A percentile compares a stretch with the other conserved stretches of the same genome.
These are phyloP conservation scores for Scheffersomyces lignosus DNA, from an alignment of 805 yeast species.

Conservation along the genomic window DNA sequence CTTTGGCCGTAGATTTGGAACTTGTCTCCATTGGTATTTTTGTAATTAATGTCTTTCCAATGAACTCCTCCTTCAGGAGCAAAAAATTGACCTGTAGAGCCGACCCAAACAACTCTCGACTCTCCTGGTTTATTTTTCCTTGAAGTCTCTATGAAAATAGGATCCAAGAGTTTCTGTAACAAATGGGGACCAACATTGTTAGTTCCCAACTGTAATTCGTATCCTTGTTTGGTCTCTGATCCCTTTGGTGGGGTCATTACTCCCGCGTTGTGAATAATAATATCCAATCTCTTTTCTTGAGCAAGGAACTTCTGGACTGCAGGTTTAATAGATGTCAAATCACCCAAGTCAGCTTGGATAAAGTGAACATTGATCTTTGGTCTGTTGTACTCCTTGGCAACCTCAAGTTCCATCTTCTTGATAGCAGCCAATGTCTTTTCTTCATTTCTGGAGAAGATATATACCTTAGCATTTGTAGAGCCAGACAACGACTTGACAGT, in stretches of 20 bases:
- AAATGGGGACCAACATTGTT: slow-evolving; percentile 48
- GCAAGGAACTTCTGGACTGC: slow-evolving; percentile 27
- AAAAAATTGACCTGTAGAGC: slow-evolving; percentile 37
- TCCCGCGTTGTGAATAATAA: slow-evolving; percentile 26
- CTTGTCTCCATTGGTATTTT: slow-evolving; percentile 5
- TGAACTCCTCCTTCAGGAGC: slow-evolving; percentile 33
- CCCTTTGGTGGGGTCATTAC: slow-evolving; percentile 40
- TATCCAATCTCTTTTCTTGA: slow-evolving; percentile 14
- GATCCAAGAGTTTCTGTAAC: slow-evolving; percentile 40
- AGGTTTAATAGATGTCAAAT: slow-evolving; percentile 9
- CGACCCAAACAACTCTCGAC: slow-evolving; percentile 46
- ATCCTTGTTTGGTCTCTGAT: slow-evolving; percentile 42
- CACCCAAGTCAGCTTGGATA: slow-evolving; percentile 8
- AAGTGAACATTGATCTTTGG: slow-evolving; percentile 4
- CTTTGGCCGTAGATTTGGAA: slow-evolving; percentile 39
- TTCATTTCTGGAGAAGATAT: slow-evolving; percentile 35
- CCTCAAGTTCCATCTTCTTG: slow-evolving; percentile 19
- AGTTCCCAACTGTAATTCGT: slow-evolving; percentile 47
- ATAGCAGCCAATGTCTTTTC: slow-evolving; percentile 29
- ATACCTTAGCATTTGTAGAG: slow-evolving; percentile 32
- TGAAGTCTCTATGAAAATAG: slow-evolving; percentile 35
- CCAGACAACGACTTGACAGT: slow-evolving; percentile 27
- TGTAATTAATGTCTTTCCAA: slow-evolving; percentile 30
- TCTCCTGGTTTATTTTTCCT: slow-evolving; percentile 16
- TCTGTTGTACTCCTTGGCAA: slow-evolving; percentile 17